A percentile compares a stretch with the other conserved stretches of the same genome.
Conservation (phyloP, 2,329 filamentous ascomycete species). For the Incumbomyces delicatus region DNA sequence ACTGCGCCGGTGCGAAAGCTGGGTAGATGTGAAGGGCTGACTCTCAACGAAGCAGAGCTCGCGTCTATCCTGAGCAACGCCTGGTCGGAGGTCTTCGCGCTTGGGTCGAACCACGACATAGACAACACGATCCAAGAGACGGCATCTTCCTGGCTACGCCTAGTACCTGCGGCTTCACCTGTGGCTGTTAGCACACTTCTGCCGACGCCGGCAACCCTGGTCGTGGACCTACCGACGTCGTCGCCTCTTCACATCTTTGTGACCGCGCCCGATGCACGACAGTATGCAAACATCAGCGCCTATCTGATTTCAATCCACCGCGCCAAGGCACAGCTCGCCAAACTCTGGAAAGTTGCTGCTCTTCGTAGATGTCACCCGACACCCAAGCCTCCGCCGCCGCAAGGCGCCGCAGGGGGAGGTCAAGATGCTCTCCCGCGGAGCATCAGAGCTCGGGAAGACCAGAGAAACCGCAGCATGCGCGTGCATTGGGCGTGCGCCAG, state of each 20-base stretch:
- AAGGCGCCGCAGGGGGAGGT: slow-evolving; percentile 51
- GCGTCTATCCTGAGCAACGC: slow-evolving; percentile 64
- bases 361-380: slow-evolving; percentile 68
- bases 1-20: slow-evolving; percentile 14
- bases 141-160: slow-evolving; percentile 63
- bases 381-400: slow-evolving; percentile 55
- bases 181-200: slow-evolving; percentile 44
- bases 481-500: slow-evolving; percentile 84
- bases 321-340: slow-evolving; percentile 72
- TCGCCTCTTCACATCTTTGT: slow-evolving; percentile 84
- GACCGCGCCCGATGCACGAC: slow-evolving; percentile 60
- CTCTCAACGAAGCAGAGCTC: slow-evolving; percentile 81
- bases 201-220: slow-evolving; percentile 62
- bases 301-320: slow-evolving; percentile 80
- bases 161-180: slow-evolving; percentile 29
- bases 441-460: slow-evolving; percentile 48
- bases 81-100: slow-evolving; percentile 68
- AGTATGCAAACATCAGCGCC: slow-evolving; percentile 75
- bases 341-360: slow-evolving; percentile 76
- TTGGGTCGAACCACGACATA: slow-evolving; percentile 67
- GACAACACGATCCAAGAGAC: slow-evolving; percentile 65
- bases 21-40: slow-evolving; percentile 45
- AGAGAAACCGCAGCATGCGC: slow-evolving; percentile 59
- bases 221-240: slow-evolving; percentile 61
- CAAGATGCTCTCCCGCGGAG: slow-evolving; percentile 53